Evolutionary conservation across 139 green algal genomes (phyloP).

Genomic region (Coccomyxa sp.): DNA sequence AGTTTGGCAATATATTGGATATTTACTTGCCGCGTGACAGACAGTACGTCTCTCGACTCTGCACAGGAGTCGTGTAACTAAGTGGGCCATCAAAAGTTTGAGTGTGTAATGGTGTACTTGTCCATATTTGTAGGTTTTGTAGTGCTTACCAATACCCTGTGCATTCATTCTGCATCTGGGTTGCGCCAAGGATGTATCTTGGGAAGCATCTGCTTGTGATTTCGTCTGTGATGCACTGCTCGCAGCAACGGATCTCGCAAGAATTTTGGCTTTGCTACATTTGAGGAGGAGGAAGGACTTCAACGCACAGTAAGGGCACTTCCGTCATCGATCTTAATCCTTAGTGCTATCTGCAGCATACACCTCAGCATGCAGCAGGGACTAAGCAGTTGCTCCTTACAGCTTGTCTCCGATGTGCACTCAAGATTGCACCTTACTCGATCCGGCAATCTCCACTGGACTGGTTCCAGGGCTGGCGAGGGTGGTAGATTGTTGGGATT

Average conservation of each 20-base stretch:
- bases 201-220: not conserved
- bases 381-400: no score
- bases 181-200: not conserved
- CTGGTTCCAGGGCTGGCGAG: no score
- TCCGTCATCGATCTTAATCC: not conserved
- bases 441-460: no score
- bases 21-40: conserved; percentile 8
- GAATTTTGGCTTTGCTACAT: conserved; percentile 16
- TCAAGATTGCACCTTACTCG: no score
- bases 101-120: not conserved
- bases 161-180: not conserved
- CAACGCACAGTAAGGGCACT: conserved; percentile 7
- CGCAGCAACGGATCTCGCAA: conserved; percentile 14
- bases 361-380: no score
- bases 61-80: no score
- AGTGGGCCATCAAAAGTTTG: no score
- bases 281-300: conserved; percentile 9
- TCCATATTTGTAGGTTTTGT: not conserved
- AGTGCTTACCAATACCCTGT: no score
- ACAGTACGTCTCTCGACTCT: not conserved
- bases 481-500: no score
- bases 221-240: not conserved
- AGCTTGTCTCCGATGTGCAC: no score
- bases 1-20: conserved; percentile 13
- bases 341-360: no score